phyloP scores from a whole-genome alignment of 1,139 yeast species.

The Pichia sp. region DNA sequence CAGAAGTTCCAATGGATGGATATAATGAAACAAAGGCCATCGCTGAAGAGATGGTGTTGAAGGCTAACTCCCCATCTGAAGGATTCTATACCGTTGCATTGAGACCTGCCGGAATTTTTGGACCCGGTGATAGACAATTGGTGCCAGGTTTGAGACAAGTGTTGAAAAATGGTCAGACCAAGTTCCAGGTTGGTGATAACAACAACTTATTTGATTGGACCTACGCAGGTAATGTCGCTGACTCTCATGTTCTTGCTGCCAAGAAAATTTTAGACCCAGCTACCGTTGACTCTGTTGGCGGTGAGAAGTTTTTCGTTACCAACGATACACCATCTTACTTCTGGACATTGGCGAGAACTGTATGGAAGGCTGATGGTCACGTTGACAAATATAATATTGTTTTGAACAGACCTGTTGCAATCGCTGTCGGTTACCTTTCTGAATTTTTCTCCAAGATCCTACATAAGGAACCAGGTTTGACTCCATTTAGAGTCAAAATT shows the following conservation, averaged over 20 bases:
- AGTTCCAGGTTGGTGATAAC: constrained; percentile 91
- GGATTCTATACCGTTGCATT: constrained; percentile 71
- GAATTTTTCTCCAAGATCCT: constrained; percentile 60
- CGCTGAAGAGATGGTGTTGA: constrained; percentile 78
- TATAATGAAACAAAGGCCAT: constrained; percentile 92
- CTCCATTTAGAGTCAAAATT: constrained; percentile 89
- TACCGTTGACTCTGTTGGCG: constrained; percentile 49
- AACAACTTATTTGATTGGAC: constrained; percentile 94
- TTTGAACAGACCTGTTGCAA: constrained; percentile 65
- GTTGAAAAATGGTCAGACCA: constrained; percentile 78
- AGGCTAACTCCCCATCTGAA: constrained; percentile 51
- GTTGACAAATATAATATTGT: constrained; percentile 64
- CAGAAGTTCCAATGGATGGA: constrained; percentile 89
- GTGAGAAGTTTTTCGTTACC: constrained; percentile 84
- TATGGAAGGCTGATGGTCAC: constrained; percentile 95
- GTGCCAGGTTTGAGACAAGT: constrained; percentile 89
- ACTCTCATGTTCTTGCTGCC: constrained; percentile 92
- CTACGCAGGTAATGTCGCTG: constrained; percentile 99
- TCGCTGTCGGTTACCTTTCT: constrained; percentile 72
- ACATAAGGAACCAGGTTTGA: constrained; percentile 88
- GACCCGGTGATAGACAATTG: constrained; percentile 96
- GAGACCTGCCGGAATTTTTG: constrained; percentile 97
- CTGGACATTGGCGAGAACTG: constrained; percentile 95
- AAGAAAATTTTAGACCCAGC: constrained; percentile 48
- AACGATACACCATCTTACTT: constrained; percentile 94